Percentiles rank a stretch among this genome's conserved stretches.
Conservation (phyloP, 768 basidiomycete species). For the Exsudoporus frostii region DNA sequence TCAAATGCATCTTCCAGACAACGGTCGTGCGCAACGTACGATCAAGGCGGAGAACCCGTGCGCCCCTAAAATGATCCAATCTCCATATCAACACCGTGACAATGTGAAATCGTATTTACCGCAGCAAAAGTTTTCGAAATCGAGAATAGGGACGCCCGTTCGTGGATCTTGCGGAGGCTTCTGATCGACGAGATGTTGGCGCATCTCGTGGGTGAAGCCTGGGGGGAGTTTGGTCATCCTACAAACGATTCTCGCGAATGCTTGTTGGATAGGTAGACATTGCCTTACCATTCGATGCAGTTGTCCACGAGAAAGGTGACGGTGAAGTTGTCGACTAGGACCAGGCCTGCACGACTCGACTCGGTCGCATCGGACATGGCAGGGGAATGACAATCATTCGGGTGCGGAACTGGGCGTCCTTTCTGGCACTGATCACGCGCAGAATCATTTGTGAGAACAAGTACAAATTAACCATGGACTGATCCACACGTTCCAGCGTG, state of each 20-base stretch:
- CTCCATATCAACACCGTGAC: neutral
- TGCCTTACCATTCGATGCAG: slow-evolving; percentile 71
- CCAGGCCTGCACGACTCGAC: slow-evolving; percentile 20
- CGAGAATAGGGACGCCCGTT: slow-evolving; percentile 60
- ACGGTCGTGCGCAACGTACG: slow-evolving; percentile 38
- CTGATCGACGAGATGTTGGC: slow-evolving; percentile 55
- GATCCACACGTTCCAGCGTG: slow-evolving; percentile 7
- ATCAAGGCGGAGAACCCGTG: slow-evolving; percentile 84
- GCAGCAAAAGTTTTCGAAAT: slow-evolving; percentile 72
- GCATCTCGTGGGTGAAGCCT: slow-evolving; percentile 72
- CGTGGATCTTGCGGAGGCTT: slow-evolving; percentile 40
- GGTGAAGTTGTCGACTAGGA: slow-evolving; percentile 36
- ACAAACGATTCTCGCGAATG: neutral
- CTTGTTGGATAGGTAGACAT: neutral
- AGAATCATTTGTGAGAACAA: neutral
- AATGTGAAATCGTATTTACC: slow-evolving; percentile 35
- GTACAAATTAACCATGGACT: neutral
- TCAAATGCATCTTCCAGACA: neutral
- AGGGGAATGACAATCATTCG: neutral
- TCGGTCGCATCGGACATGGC: slow-evolving; percentile 11
- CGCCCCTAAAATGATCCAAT: slow-evolving; percentile 47
- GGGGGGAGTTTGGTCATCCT: slow-evolving; percentile 82
- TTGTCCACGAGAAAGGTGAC: slow-evolving; percentile 78
- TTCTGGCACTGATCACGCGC: neutral
- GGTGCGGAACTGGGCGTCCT: neutral